A percentile compares a stretch with the other conserved stretches of the same genome.
Evolutionary conservation across 371 early-diverging fungal species (phyloP).

Genomic region (Rhizopus delemar): DNA sequence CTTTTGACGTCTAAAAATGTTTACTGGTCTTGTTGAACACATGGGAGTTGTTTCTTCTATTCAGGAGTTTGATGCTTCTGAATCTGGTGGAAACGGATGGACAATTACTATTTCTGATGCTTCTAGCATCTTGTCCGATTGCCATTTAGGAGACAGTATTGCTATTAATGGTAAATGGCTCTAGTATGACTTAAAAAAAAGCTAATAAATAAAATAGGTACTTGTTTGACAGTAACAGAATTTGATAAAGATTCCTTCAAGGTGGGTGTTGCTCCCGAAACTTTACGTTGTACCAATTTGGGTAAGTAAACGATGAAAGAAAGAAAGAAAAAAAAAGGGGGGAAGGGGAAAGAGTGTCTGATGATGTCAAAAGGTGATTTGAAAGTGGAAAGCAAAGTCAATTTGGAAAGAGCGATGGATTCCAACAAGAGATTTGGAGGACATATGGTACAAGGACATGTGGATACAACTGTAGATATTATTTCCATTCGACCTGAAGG

Average conservation of each 20-base stretch:
- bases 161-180: conserved; percentile 79
- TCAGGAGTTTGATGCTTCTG: conserved; percentile 65
- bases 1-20: conserved; percentile 60
- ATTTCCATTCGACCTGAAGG: conserved; percentile 77
- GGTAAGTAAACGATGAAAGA: conserved; percentile 45
- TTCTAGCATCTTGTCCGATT: conserved; percentile 74
- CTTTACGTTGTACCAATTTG: conserved; percentile 85
- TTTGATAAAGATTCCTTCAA: conserved; percentile 82
- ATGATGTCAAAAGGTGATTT: conserved; percentile 59
- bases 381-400: conserved; percentile 79
- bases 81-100: conserved; percentile 85
- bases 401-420: conserved; percentile 92
- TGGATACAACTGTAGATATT: conserved; percentile 85
- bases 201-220: conserved; percentile 53
- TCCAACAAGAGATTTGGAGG: conserved; percentile 91
- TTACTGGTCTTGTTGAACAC: conserved; percentile 94
- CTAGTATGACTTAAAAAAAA: background rate
- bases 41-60: conserved; percentile 79
- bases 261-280: conserved; percentile 92
- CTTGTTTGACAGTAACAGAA: conserved; percentile 95
- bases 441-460: conserved; percentile 97
- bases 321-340: no score
- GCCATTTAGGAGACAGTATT: conserved; percentile 93
- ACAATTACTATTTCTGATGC: conserved; percentile 80
- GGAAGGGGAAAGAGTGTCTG: no score